Evolutionary conservation across 2,329 filamentous ascomycete species (phyloP), one percentile per base, ranked within the genome.

Genomic region (Arthroderma uncinatum): DNA sequence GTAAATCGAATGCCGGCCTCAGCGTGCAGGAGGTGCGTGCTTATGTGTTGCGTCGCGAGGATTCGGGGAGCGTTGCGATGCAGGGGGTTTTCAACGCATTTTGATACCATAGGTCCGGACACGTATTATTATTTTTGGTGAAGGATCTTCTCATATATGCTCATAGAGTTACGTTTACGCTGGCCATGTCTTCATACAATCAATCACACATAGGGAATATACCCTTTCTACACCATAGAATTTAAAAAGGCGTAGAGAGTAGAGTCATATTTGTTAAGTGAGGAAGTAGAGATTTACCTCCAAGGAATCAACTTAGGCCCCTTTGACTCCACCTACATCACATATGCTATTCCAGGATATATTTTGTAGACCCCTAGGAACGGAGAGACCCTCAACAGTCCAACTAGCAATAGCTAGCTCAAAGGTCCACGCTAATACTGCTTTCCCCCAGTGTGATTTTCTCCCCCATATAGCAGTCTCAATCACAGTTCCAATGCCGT

Each of bases 31-130:
- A 74, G 58, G 84, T 96, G 69, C 85, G 87, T 73, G 84, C 85
- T 1, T 96, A 92, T 79, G 84, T 97, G 59, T 79, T 88, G 69
- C 85, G 82, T 72, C 80, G 92, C 60, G 92, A 96, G 68, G 92
- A 97, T 73, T 86, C 84, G 28, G 82, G 83, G 60, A 90, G 82
- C 62, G 81, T 85, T 21, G 90, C 87, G 0, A 87, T 96, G 64
- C 90, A 95, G 74, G 83, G 85, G 68, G 87, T 93, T 54, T 75
- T 96, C 66, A 84, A 83, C 64, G 79, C 81, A 54, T 69, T 91
- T 62, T 82, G 66, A 57, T 16, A 10, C 21, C 19, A 56, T 53
- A 19, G 28, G 50, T 16, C 16, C n/a, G n/a, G 34, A 28, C 16
- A 34, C 6, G 14, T 44, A 44, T 44, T 16, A 23, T 25, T 28